These are phyloP conservation scores for Rosa chinensis DNA, from an alignment of 306 rosid genomes.

Conservation along the genomic window DNA sequence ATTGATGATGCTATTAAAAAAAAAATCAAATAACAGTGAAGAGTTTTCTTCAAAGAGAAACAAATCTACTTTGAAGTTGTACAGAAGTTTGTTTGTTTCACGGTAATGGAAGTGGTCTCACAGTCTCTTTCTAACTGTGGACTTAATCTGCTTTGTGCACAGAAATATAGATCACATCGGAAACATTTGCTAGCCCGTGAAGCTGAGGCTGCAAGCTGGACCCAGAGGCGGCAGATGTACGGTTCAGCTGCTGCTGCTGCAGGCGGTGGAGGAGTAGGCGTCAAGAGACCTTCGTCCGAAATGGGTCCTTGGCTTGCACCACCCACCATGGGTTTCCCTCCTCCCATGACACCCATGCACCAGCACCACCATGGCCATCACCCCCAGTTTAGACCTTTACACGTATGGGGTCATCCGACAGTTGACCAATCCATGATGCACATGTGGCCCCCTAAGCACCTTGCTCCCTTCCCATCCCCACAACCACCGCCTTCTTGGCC, in stretches of 20 bases:
- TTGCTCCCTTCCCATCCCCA: constrained; percentile 30
- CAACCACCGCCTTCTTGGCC: constrained; percentile 44
- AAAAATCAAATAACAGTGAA: neutral
- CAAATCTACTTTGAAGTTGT: neutral
- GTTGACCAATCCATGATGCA: constrained; percentile 60
- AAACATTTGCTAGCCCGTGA: constrained; percentile 92
- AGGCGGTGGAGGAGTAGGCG: constrained; percentile 27
- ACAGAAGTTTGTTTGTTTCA: neutral
- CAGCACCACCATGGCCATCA: constrained; percentile 19
- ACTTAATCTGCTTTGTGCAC: constrained; percentile 1
- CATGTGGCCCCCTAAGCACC: constrained; percentile 61
- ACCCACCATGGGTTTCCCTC: constrained; percentile 74
- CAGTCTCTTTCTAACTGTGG: neutral
- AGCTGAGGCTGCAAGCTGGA: constrained; percentile 93
- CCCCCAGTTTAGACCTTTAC: constrained; percentile 78
- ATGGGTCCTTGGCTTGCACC: constrained; percentile 56
- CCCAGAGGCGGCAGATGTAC: constrained; percentile 61
- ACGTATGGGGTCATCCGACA: constrained; percentile 96
- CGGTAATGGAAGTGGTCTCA: neutral
- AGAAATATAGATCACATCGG: constrained; percentile 93
- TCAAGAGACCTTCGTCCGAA: constrained; percentile 34
- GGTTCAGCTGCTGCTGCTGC: constrained; percentile 24
- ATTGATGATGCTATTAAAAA: neutral
- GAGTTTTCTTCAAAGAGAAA: neutral
- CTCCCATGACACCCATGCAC: constrained; percentile 42